A percentile compares a stretch with the other conserved stretches of the same genome.
phyloP scores from a whole-genome alignment of 2,329 filamentous ascomycete genomes.

The Chalaropsis ovoidea region DNA sequence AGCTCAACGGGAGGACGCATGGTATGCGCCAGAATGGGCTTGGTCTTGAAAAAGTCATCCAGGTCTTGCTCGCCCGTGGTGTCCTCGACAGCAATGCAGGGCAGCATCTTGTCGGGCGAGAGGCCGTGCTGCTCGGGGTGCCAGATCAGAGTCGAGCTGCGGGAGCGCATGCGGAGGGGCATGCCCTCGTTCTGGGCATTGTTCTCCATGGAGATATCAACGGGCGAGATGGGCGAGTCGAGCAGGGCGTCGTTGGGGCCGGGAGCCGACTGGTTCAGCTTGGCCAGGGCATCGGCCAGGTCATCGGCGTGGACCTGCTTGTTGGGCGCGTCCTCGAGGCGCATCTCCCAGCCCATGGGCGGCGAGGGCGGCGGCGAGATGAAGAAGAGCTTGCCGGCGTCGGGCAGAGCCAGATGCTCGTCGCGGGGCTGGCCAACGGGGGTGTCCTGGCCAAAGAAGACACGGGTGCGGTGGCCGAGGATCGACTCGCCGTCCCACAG shows the following conservation, averaged over 20 bases:
- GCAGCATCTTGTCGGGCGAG: conserved; percentile 42
- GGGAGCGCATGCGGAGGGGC: conserved; percentile 38
- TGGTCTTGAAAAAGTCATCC: conserved; percentile 36
- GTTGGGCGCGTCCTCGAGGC: conserved; percentile 58
- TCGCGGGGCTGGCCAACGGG: conserved; percentile 43
- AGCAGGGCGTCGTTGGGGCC: conserved; percentile 26
- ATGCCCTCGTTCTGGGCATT: conserved; percentile 27
- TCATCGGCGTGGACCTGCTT: conserved; percentile 60
- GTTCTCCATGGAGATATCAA: conserved; percentile 31
- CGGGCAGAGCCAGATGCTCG: conserved; percentile 54
- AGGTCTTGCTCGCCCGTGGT: conserved; percentile 46
- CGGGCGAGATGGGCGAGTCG: conserved; percentile 36
- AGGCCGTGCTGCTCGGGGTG: conserved; percentile 47
- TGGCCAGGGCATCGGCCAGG: conserved; percentile 54
- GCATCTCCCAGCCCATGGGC: conserved; percentile 59
- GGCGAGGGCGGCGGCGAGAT: conserved; percentile 60
- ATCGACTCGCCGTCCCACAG: conserved; percentile 65
- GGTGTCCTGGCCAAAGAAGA: conserved; percentile 59
- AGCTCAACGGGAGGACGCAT: conserved; percentile 55
- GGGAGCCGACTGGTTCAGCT: conserved; percentile 43
- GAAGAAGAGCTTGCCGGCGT: conserved; percentile 62
- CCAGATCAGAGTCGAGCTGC: conserved; percentile 57
- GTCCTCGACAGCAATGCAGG: conserved; percentile 57
- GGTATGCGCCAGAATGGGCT: conserved; percentile 41
- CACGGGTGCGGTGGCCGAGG: conserved; percentile 56